These are phyloP conservation scores for Coprinopsis marcescibilis DNA, from an alignment of 768 basidiomycete genomes.

Conservation along the genomic window DNA sequence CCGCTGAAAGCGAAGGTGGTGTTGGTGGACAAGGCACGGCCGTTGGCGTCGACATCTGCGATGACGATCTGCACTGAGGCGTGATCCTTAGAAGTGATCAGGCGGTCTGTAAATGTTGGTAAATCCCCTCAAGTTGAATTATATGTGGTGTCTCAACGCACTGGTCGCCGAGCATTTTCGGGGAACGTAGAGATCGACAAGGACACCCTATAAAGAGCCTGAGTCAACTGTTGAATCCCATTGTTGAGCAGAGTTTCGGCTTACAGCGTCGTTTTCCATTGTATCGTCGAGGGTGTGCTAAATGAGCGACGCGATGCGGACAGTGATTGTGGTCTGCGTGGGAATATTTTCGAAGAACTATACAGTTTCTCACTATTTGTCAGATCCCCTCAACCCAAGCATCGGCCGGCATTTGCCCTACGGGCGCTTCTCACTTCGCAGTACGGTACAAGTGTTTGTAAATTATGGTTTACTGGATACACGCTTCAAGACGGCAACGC, in stretches of 20 bases:
- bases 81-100: conserved; percentile 99
- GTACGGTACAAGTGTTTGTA: too few relatives aligned
- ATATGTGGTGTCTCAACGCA: conserved; percentile 36
- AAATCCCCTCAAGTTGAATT: conserved; percentile 1
- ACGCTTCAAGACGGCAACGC: not conserved
- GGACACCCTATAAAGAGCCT: conserved; percentile 63
- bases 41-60: conserved; percentile 88
- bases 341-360: conserved; percentile 6
- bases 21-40: conserved; percentile 69
- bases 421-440: too few relatives aligned
- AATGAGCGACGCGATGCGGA: not conserved
- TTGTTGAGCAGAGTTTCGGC: conserved; percentile 20
- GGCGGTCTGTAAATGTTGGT: conserved; percentile 65
- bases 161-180: conserved; percentile 98
- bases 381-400: too few relatives aligned
- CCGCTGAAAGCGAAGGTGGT: conserved; percentile 96
- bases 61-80: conserved; percentile 97
- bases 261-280: conserved; percentile 92
- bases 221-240: conserved; percentile 5
- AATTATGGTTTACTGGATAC: too few relatives aligned
- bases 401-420: too few relatives aligned
- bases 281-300: conserved; percentile 23
- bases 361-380: too few relatives aligned
- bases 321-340: not conserved
- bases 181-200: conserved; percentile 99